phyloP scores from a whole-genome alignment of 2,329 filamentous ascomycete species.

The Alternaria sp. region DNA sequence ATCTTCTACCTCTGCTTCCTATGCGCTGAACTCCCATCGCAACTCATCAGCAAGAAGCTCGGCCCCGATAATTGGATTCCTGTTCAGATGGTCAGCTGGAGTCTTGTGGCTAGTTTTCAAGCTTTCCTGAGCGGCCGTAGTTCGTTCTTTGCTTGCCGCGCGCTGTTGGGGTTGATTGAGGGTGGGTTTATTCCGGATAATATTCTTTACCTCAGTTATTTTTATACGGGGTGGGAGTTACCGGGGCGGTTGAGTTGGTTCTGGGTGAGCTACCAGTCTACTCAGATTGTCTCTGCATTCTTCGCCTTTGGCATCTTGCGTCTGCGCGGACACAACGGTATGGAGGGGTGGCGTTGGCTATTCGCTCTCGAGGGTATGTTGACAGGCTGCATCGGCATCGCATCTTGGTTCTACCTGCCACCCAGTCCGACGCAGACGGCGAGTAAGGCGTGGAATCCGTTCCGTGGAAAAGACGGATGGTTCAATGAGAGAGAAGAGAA shows the following conservation, averaged over 20 bases:
- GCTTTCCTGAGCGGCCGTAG: slow-evolving; percentile 65
- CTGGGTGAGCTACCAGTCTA: slow-evolving; percentile 70
- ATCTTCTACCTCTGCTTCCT: slow-evolving; percentile 87
- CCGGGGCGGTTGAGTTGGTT: slow-evolving; percentile 71
- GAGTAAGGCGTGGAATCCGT: slow-evolving; percentile 48
- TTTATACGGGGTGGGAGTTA: slow-evolving; percentile 74
- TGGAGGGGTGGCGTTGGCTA: slow-evolving; percentile 64
- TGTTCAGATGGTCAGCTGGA: slow-evolving; percentile 52
- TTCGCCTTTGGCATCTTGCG: slow-evolving; percentile 62
- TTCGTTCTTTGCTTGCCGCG: slow-evolving; percentile 53
- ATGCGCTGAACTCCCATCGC: slow-evolving; percentile 54
- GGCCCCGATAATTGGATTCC: slow-evolving; percentile 56
- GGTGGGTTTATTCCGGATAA: slow-evolving; percentile 67
- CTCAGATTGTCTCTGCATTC: slow-evolving; percentile 63
- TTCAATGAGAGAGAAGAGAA: slow-evolving; percentile 71
- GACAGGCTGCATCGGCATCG: slow-evolving; percentile 46
- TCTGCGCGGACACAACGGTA: slow-evolving; percentile 55
- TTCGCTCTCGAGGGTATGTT: slow-evolving; percentile 54
- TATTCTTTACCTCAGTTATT: slow-evolving; percentile 74
- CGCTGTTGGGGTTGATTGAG: slow-evolving; percentile 53
- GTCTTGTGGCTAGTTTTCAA: slow-evolving; percentile 66
- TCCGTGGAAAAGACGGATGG: slow-evolving; percentile 69
- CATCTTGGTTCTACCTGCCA: slow-evolving; percentile 49
- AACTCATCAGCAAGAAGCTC: slow-evolving; percentile 55
- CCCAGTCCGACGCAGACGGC: slow-evolving; percentile 68